Base-by-base conservation (phyloP, 73 alveolate species). In the Paramecium caudatum region DNA sequence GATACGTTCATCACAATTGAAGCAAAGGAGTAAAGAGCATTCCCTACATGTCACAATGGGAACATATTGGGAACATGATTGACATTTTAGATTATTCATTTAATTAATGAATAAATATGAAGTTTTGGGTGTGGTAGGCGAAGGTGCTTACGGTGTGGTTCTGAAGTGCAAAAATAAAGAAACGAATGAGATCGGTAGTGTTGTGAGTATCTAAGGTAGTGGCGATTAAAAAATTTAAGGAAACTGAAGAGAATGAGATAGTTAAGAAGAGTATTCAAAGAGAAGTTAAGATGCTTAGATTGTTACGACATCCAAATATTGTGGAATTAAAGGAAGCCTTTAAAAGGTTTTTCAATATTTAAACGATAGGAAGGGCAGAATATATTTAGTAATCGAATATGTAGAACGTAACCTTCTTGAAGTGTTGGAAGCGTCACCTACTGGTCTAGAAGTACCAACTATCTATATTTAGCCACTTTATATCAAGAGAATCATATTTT, bases 71-170 rank as follows among this genome's bases (percentile, higher is more conserved):
- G 23, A 27, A 23, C 80, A 39, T 10, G 63, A 39, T 69, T 3
- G 15, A 19, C 63, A 69, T 25, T 69, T 43, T 43, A 43, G 36
- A 17, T 69, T 15, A 46, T 69, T 69, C 63, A 69, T 41, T 41
- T 17, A 69, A 41, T 46, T 69, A 39, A 96, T 96, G 99, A 96
- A 95, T 92, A 96, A 96, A 92, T 96, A 96, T 91, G 99, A 96
- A 49, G 97, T 94, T 3, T 69, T 92, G 47, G 99, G 99, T 70
- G 97, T 95, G 15, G 98, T 96, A 13, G 99, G 99, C 23, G 99
- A 96, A 74, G 99, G 99, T 6, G 99, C 98, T 63, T 96, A 96
- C 61, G 99, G 99, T 9, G 96, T 96, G 12, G 99, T 96, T 48
- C 93, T 95, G 68, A 95, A 96, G 63, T 93, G 97, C 37, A 96